These are phyloP conservation scores for Alternaria incomplexa DNA, from an alignment of 2,329 filamentous ascomycete genomes.

Conservation along the genomic window DNA sequence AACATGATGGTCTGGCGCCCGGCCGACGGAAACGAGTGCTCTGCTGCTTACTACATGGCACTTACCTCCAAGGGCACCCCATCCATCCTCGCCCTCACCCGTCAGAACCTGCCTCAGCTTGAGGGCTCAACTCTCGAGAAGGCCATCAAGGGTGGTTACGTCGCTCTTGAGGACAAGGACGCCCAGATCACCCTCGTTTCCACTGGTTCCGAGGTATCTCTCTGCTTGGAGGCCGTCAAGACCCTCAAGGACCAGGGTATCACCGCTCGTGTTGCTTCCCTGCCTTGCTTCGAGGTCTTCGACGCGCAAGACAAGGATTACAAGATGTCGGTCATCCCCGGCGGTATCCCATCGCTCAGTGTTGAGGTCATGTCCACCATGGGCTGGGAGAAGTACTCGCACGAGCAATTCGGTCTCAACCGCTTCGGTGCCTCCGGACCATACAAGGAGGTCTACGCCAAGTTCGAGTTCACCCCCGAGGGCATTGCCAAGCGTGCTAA, in stretches of 20 bases:
- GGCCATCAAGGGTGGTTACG: conserved; percentile 94
- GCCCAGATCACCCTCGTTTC: conserved; percentile 89
- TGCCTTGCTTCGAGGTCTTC: conserved; percentile 97
- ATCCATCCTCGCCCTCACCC: conserved; percentile 90
- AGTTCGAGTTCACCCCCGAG: conserved; percentile 99
- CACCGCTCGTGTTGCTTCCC: conserved; percentile 88
- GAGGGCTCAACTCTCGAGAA: conserved; percentile 90
- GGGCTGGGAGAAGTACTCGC: conserved; percentile 98
- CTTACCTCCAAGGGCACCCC: conserved; percentile 89
- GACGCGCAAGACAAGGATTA: conserved; percentile 94
- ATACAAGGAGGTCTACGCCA: conserved; percentile 99
- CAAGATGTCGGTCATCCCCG: conserved; percentile 87
- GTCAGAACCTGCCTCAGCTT: conserved; percentile 97
- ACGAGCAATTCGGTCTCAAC: conserved; percentile 99
- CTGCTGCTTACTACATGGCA: conserved; percentile 94
- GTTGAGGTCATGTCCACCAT: conserved; percentile 97
- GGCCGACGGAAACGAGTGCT: conserved; percentile 97
- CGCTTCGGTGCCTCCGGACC: conserved; percentile 96
- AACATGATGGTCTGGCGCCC: conserved; percentile 99
- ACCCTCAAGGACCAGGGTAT: conserved; percentile 85
- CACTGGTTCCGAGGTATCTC: conserved; percentile 93
- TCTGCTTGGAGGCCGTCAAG: conserved; percentile 92
- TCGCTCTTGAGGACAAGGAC: conserved; percentile 80
- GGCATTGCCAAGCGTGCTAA: conserved; percentile 94
- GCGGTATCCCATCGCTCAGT: conserved; percentile 89